A percentile compares a stretch with the other conserved stretches of the same genome.
These are phyloP conservation scores for Anisogramma anomala DNA, from an alignment of 2,329 filamentous ascomycete species.

Conservation along the genomic window DNA sequence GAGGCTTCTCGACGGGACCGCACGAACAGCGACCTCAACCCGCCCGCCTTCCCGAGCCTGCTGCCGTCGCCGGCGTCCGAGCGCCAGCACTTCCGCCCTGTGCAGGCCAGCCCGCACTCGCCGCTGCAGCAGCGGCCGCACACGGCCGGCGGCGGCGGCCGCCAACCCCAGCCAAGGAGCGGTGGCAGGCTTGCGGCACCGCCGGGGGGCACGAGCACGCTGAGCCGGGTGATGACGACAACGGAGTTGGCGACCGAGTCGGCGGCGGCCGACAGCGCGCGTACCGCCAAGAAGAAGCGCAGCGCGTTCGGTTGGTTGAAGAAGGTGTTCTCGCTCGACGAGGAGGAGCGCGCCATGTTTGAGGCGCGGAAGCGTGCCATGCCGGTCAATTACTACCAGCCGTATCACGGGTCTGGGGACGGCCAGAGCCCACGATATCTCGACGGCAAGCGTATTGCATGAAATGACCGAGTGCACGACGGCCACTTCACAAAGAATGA, in stretches of 20 bases:
- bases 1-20: constrained; percentile 18
- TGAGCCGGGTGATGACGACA: constrained; percentile 42
- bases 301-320: constrained; percentile 58
- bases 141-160: constrained; percentile 30
- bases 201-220: constrained; percentile 44
- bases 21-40: constrained; percentile 23
- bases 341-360: constrained; percentile 49
- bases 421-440: constrained; percentile 40
- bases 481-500: too few species aligned
- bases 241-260: constrained; percentile 31
- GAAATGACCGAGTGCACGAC: too few species aligned
- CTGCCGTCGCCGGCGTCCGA: constrained; percentile 41
- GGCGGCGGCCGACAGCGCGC: constrained; percentile 27
- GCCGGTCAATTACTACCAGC: constrained; percentile 34
- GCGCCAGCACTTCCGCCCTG: constrained; percentile 48
- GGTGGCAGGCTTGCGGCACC: constrained; percentile 38
- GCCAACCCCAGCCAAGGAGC: constrained; percentile 21
- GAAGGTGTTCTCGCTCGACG: constrained; percentile 54
- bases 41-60: constrained; percentile 27
- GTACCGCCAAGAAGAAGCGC: constrained; percentile 50
- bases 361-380: constrained; percentile 42
- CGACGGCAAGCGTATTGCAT: constrained; percentile 39
- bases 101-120: constrained; percentile 51
- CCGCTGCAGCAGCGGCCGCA: constrained; percentile 49
- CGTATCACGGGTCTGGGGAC: constrained; percentile 19